Percentiles rank a stretch among this genome's conserved stretches.
These are phyloP conservation scores for Endotrypanum monterogeii DNA, from an alignment of 208 protist species.

Conservation along the genomic window DNA sequence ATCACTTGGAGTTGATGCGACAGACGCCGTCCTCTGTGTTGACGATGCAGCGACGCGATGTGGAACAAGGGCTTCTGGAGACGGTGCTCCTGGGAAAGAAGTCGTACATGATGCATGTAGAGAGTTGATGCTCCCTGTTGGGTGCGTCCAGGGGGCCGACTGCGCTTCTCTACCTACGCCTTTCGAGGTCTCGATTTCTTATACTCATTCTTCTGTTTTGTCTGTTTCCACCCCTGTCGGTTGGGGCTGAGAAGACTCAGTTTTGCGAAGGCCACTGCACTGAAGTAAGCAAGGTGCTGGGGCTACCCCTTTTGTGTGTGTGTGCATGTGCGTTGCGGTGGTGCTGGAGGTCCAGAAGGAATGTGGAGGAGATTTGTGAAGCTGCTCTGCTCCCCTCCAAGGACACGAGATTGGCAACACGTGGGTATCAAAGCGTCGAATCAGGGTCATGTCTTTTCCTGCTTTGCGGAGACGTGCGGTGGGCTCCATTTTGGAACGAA, in stretches of 20 bases:
- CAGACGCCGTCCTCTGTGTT: constrained; percentile 44
- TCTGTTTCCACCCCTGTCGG: no score
- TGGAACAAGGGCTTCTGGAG: constrained; percentile 64
- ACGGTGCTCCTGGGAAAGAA: constrained; percentile 47
- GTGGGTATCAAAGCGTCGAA: not conserved
- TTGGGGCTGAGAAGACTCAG: no score
- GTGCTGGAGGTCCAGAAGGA: not conserved
- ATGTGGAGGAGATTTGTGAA: not conserved
- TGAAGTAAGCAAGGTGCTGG: no score
- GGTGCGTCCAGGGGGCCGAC: not conserved
- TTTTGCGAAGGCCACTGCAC: no score
- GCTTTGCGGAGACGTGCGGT: not conserved
- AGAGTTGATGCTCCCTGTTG: constrained; percentile 3
- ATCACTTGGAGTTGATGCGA: constrained; percentile 19
- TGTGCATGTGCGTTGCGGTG: no score
- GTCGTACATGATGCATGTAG: constrained; percentile 30
- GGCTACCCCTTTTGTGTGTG: no score
- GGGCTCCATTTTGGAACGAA: not conserved
- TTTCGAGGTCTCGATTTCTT: not conserved
- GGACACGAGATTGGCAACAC: not conserved
- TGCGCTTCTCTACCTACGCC: not conserved
- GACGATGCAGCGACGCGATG: constrained; percentile 55
- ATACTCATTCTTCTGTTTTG: not conserved
- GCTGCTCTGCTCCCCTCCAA: not conserved
- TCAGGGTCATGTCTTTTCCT: not conserved